Percentiles rank a stretch among this genome's conserved stretches.
Evolutionary conservation across 2,329 filamentous ascomycete species (phyloP).

Genomic region (Zalaria sp.): DNA sequence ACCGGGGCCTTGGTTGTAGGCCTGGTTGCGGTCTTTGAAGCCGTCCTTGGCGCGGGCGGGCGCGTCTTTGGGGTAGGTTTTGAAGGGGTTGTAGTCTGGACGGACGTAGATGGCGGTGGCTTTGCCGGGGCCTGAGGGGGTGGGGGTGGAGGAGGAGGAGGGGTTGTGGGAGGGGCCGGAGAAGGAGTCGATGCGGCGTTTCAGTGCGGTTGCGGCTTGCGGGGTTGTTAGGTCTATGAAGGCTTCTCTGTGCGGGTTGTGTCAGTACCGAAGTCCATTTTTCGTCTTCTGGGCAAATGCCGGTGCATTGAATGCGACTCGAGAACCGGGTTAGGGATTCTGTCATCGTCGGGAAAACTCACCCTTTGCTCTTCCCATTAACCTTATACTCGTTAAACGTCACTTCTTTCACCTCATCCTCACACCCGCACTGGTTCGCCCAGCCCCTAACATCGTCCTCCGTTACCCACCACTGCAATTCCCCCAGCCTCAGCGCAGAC

Average conservation of each 20-base stretch:
- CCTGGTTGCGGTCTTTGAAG: conserved; percentile 37
- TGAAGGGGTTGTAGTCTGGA: conserved; percentile 72
- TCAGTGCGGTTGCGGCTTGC: conserved; percentile 74
- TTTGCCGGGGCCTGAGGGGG: conserved; percentile 34
- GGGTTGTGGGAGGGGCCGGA: too few species aligned
- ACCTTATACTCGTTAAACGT: conserved; percentile 98
- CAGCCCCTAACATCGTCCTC: conserved; percentile 90
- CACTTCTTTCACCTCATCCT: conserved; percentile 77
- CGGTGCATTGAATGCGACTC: too few species aligned
- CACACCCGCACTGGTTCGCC: conserved; percentile 64
- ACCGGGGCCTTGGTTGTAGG: conserved; percentile 22
- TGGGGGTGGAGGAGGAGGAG: too few species aligned
- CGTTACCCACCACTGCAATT: conserved; percentile 92
- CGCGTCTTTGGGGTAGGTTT: conserved; percentile 78
- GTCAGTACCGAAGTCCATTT: neutral
- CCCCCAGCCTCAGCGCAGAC: conserved; percentile 69
- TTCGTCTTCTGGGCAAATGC: too few species aligned
- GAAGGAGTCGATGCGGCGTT: conserved; percentile 62
- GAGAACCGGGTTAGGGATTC: too few species aligned
- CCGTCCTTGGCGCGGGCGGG: conserved; percentile 56
- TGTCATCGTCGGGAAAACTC: conserved; percentile 19
- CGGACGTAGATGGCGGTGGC: conserved; percentile 61
- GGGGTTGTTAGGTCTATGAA: conserved; percentile 75
- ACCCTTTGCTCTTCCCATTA: conserved; percentile 98
- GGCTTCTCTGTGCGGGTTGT: conserved; percentile 43